phyloP scores from a whole-genome alignment of 176 grass and related monocot genomes.

The Zea mays region Zm-B73-REFERENCE-NAM-5.0 NC_050102.1:33225501-33226000 shows the following conservation, averaged over 20 bases:
- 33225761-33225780: neutral
- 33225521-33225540: neutral
- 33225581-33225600: conserved; percentile 22
- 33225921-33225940: too few species aligned
- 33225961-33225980: too few species aligned
- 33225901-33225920: too few species aligned
- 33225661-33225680: neutral
- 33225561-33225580: conserved; percentile 30
- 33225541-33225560: conserved; percentile 12
- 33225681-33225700: neutral
- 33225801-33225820: neutral
- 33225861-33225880: too few species aligned
- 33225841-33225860: too few species aligned
- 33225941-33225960: too few species aligned
- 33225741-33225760: neutral
- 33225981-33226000: too few species aligned
- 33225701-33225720: too few species aligned
- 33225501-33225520: conserved; percentile 36
- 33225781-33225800: neutral
- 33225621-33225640: conserved; percentile 5
- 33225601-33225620: conserved; percentile 21
- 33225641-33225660: neutral
- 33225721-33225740: neutral
- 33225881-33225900: too few species aligned
- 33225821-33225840: neutral